Conservation (phyloP, 2,329 filamentous ascomycete species). For the Aspergillus carbonarius region DNA sequence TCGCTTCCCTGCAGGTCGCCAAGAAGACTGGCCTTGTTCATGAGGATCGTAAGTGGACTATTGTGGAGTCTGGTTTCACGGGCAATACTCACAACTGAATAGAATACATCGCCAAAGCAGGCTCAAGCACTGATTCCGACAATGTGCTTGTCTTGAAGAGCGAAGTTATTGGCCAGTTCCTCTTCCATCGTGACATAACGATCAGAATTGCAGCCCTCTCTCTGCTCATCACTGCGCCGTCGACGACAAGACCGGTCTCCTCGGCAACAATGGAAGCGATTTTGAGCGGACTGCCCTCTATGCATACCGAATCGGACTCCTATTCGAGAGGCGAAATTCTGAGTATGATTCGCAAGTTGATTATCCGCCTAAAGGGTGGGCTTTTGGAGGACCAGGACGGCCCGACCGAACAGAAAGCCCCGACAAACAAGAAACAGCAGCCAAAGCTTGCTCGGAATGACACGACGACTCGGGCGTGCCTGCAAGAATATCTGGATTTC, state of each 20-base stretch:
- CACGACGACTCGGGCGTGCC: constrained; percentile 53
- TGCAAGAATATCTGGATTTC: constrained; percentile 73
- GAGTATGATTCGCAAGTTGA: constrained; percentile 70
- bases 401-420: constrained; percentile 23
- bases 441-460: constrained; percentile 50
- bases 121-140: constrained; percentile 11
- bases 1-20: constrained; percentile 68
- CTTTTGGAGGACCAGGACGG: constrained; percentile 44
- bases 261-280: constrained; percentile 62
- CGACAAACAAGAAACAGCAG: constrained; percentile 16
- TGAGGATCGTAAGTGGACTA: constrained; percentile 57
- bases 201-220: constrained; percentile 80
- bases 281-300: constrained; percentile 63
- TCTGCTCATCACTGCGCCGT: constrained; percentile 72
- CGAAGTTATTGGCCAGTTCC: constrained; percentile 36
- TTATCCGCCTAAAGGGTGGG: constrained; percentile 70
- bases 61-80: not conserved
- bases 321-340: constrained; percentile 81
- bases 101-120: constrained; percentile 31
- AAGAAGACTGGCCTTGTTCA: constrained; percentile 70
- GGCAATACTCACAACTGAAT: constrained; percentile 2
- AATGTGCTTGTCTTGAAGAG: constrained; percentile 35
- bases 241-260: constrained; percentile 72
- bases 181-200: constrained; percentile 55
- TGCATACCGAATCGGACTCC: constrained; percentile 81